Evolutionary conservation across 257 asterid genomes (phyloP), one percentile per base, ranked within the genome.

Genomic region (Solanum corneliomulleri): DNA sequence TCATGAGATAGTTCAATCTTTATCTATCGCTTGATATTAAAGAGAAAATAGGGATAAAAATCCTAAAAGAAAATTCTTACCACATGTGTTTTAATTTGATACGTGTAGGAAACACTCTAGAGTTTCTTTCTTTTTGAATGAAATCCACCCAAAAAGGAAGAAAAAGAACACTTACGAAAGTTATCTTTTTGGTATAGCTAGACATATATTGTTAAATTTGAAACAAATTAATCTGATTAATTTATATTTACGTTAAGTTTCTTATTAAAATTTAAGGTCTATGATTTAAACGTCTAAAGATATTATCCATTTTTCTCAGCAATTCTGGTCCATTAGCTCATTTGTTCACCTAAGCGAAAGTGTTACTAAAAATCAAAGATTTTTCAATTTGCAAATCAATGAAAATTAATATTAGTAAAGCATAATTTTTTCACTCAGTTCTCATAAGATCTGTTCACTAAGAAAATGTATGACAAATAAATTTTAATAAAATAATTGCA

Each of bases 401-500:
- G 12, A 21, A 58, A 56, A 2, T 56, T 56, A 18, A 20, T 56
- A 8, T 56, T 20, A 56, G 39, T 56, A 56, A 1, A 58, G 9
- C 25, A 58, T 58, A 8, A 58, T 56, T 8, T 58, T 20, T 3
- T 2, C 6, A 58, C 25, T 58, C 2, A 21, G 9, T 58, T 58
- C 2, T 20, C 5, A 20, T 7, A 2, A 1, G 0, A 20, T 20
- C 2, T 3, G n/a, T 11, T 21, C 3, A 21, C 0, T 58, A 12
- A 58, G 1, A 56, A 21, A 9, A 21, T 60, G 2, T 5, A 58
- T 58, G 6, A 21, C 1, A 60, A 9, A 60, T 9, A 58, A 2
- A 60, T 0, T 2, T 60, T 12, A 21, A 60, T 9, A 21, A 60
- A 60, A 60, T 9, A 21, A 2, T 58, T n/a, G 1, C 5, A 9